phyloP scores from a whole-genome alignment of 2,329 filamentous ascomycete species.

The Metarhizium sp. region DNA sequence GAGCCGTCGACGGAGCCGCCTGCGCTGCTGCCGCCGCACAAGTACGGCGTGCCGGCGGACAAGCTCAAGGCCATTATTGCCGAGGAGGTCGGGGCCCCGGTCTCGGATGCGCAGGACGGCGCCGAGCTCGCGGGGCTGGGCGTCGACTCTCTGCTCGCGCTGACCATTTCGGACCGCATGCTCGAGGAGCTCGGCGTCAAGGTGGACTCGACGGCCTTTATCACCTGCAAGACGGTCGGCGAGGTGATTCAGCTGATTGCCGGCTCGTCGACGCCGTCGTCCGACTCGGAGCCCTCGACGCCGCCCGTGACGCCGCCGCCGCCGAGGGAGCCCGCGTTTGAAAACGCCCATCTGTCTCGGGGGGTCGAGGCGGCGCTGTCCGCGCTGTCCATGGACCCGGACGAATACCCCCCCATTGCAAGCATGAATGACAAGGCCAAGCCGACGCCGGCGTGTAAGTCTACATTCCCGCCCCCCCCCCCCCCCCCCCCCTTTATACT shows the following conservation, averaged over 20 bases:
- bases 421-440: too few species aligned
- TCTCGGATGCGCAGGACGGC: conserved; percentile 1
- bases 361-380: too few species aligned
- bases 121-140: conserved; percentile 24
- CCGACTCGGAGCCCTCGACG: neutral
- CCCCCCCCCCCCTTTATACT: too few species aligned
- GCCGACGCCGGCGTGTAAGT: too few species aligned
- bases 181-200: conserved; percentile 47
- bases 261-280: neutral
- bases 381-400: too few species aligned
- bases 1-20: too few species aligned
- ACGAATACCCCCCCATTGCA: too few species aligned
- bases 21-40: too few species aligned
- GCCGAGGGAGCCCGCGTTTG: neutral
- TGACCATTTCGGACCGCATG: conserved; percentile 45
- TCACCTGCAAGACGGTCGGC: too few species aligned
- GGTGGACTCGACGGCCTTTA: conserved; percentile 19
- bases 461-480: too few species aligned
- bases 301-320: neutral
- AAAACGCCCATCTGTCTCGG: too few species aligned
- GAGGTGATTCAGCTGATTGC: conserved; percentile 24
- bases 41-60: too few species aligned
- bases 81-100: conserved; percentile 6
- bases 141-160: conserved; percentile 49
- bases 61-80: conserved; percentile 2